Conservation (phyloP, 805 yeast genomes). For the Naumovozyma baii region DNA sequence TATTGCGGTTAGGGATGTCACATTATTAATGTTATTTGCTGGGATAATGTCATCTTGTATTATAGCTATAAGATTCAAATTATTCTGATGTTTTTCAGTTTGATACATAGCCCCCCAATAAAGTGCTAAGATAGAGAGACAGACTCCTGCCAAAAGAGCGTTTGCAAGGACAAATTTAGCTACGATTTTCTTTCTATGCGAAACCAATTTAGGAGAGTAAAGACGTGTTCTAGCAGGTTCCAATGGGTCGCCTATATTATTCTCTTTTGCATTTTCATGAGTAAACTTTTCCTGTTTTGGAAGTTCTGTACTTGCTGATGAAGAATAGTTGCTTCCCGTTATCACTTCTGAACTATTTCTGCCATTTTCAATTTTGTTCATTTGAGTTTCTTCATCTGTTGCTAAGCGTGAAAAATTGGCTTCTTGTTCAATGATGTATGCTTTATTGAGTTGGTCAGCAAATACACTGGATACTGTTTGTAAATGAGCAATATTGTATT, state of each 20-base stretch:
- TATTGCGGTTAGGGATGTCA: conserved; percentile 1
- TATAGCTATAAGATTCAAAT: conserved; percentile 27
- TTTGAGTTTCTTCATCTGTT: too few relatives aligned
- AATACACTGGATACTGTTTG: not conserved
- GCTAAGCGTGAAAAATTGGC: not conserved
- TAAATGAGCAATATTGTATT: not conserved
- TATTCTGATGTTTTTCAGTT: conserved; percentile 16
- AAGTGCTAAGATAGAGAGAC: conserved; percentile 20
- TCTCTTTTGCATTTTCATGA: not conserved
- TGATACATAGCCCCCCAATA: conserved; percentile 34
- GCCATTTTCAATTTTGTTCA: too few relatives aligned
- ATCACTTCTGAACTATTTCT: too few relatives aligned
- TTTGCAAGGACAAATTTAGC: conserved; percentile 9
- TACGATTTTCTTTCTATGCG: conserved; percentile 8
- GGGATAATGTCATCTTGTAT: conserved; percentile 23
- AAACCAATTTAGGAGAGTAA: conserved; percentile 12
- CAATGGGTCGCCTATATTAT: conserved; percentile 1
- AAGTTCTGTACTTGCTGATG: not conserved
- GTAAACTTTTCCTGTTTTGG: not conserved
- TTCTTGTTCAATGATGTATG: not conserved
- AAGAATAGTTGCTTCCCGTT: not conserved
- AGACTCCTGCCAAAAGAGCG: conserved; percentile 16
- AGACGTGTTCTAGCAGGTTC: conserved; percentile 10
- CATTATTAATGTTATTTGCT: not conserved
- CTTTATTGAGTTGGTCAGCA: not conserved